These are phyloP conservation scores for Mycena vulgaris DNA, from an alignment of 768 basidiomycete genomes.

Conservation along the genomic window DNA sequence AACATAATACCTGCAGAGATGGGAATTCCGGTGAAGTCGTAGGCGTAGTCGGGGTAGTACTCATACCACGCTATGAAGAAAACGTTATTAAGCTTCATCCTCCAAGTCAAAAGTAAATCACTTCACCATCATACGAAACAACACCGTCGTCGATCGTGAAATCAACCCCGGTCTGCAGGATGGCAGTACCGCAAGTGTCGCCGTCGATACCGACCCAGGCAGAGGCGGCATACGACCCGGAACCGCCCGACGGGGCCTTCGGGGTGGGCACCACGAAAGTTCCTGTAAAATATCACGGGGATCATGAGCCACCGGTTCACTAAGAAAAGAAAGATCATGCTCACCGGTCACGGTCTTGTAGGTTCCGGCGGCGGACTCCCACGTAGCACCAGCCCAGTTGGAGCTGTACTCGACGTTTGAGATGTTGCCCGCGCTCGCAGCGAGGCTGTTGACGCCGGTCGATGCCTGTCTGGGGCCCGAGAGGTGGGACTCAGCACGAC, in stretches of 20 bases:
- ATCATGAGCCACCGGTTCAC: no score
- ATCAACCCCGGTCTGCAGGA: conserved; percentile 55
- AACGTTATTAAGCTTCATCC: neutral
- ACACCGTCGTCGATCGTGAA: conserved; percentile 44
- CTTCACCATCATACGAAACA: conserved; percentile 50
- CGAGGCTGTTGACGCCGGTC: no score
- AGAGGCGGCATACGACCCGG: conserved; percentile 48
- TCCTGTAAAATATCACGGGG: conserved; percentile 53
- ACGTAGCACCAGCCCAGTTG: conserved; percentile 55
- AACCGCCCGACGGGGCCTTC: conserved; percentile 19
- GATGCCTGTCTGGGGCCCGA: neutral
- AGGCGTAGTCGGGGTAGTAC: conserved; percentile 1
- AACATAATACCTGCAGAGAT: no score
- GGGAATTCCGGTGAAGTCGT: neutral
- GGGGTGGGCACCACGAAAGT: conserved; percentile 54
- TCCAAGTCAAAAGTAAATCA: neutral
- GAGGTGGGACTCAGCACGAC: neutral
- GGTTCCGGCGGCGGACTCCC: conserved; percentile 39
- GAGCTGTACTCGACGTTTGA: conserved; percentile 47
- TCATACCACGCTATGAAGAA: conserved; percentile 4
- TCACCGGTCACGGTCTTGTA: no score
- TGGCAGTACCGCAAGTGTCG: conserved; percentile 52
- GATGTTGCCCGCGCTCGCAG: conserved; percentile 25
- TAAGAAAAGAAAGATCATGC: conserved; percentile 36
- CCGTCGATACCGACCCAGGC: conserved; percentile 57